Percentiles rank a stretch among this genome's conserved stretches.
phyloP scores from a whole-genome alignment of 768 basidiomycete species.

The Ramaria sp. region DNA sequence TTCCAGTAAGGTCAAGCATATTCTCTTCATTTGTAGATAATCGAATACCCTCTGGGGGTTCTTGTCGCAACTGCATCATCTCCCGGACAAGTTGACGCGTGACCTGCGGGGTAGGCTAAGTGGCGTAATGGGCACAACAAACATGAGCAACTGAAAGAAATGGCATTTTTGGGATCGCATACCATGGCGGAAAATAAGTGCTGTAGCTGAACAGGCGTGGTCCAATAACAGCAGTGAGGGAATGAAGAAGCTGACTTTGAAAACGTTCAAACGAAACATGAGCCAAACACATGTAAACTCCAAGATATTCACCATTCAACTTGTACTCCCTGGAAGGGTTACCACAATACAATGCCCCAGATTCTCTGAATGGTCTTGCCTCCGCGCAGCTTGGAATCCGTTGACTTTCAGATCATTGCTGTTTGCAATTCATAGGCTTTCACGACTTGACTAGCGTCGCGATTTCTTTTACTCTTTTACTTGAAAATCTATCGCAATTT shows the following conservation, averaged over 20 bases:
- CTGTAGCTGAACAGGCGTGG: background rate
- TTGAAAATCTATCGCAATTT: too few species aligned
- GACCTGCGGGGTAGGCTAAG: conserved; percentile 20
- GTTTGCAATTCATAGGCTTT: too few species aligned
- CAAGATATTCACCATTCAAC: too few species aligned
- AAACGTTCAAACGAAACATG: background rate
- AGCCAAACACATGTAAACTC: background rate
- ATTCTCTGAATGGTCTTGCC: too few species aligned
- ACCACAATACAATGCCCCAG: too few species aligned
- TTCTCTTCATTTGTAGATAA: conserved; percentile 80
- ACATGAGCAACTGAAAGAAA: background rate
- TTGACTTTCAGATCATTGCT: too few species aligned
- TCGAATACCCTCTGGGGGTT: conserved; percentile 88
- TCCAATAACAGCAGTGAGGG: background rate
- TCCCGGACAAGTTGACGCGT: conserved; percentile 86
- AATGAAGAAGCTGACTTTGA: background rate
- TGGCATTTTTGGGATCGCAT: background rate
- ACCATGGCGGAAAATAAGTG: background rate
- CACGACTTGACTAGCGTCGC: too few species aligned
- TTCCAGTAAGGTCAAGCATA: conserved; percentile 76
- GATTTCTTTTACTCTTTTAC: too few species aligned
- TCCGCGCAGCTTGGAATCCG: too few species aligned
- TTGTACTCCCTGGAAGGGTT: too few species aligned
- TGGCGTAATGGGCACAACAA: background rate
- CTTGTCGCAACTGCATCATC: conserved; percentile 65